phyloP scores from a whole-genome alignment of 768 basidiomycete species.

The Russula ochroleuca region DNA sequence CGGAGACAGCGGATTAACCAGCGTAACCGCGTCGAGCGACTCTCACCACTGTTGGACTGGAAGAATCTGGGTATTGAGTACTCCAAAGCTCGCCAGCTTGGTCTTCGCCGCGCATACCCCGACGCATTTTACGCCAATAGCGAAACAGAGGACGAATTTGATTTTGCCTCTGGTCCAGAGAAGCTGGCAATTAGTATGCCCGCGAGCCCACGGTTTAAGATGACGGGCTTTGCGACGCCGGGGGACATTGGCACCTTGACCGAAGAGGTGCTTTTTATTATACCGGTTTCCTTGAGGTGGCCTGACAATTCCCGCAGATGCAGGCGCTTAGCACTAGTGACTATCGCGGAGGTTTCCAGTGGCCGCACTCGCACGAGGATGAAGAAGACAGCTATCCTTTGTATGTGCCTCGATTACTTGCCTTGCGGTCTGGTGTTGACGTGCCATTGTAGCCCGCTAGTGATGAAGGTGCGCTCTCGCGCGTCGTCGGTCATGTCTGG shows the following conservation, averaged over 20 bases:
- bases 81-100: constrained; percentile 89
- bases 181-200: constrained; percentile 77
- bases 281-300: background rate
- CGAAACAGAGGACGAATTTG: constrained; percentile 50
- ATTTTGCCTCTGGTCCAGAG: constrained; percentile 60
- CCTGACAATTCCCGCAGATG: constrained; percentile 52
- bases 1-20: constrained; percentile 98
- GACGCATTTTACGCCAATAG: constrained; percentile 78
- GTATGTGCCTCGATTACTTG: constrained; percentile 44
- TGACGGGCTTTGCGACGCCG: constrained; percentile 77
- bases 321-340: constrained; percentile 82
- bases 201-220: constrained; percentile 77
- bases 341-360: constrained; percentile 60
- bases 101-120: constrained; percentile 89
- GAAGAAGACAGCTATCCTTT: constrained; percentile 92
- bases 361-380: constrained; percentile 60
- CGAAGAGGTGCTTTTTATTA: constrained; percentile 56
- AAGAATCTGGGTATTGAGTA: constrained; percentile 98
- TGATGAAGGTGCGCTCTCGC: constrained; percentile 85
- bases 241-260: constrained; percentile 90
- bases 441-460: constrained; percentile 58
- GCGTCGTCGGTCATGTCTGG: constrained; percentile 70
- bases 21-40: constrained; percentile 93
- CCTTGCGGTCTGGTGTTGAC: constrained; percentile 6
- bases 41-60: constrained; percentile 94